Evolutionary conservation across 2,329 filamentous ascomycete genomes (phyloP).

Genomic region (Stylonectria norvegica): DNA sequence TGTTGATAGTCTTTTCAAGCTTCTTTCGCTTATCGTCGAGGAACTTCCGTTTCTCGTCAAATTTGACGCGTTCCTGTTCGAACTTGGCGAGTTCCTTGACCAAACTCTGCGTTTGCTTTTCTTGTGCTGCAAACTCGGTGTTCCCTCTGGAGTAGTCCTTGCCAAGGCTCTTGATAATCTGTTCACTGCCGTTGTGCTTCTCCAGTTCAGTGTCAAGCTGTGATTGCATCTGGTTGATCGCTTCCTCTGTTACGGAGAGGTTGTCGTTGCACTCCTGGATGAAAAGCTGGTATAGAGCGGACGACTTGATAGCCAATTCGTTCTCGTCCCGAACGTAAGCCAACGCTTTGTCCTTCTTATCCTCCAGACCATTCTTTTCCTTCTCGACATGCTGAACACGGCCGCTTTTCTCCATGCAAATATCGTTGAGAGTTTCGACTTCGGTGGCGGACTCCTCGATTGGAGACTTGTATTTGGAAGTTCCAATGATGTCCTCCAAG

Average conservation of each 20-base stretch:
- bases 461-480: constrained; percentile 94
- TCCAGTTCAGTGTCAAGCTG: constrained; percentile 83
- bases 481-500: constrained; percentile 97
- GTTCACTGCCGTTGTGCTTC: constrained; percentile 86
- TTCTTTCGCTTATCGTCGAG: constrained; percentile 89
- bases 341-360: constrained; percentile 94
- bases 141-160: constrained; percentile 78
- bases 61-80: constrained; percentile 95
- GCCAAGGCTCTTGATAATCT: constrained; percentile 84
- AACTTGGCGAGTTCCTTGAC: constrained; percentile 87
- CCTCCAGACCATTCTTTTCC: constrained; percentile 86
- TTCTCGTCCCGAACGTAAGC: constrained; percentile 91
- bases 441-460: constrained; percentile 92
- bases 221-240: constrained; percentile 84
- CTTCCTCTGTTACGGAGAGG: constrained; percentile 81
- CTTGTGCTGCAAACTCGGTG: constrained; percentile 78
- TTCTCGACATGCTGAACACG: constrained; percentile 98
- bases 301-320: constrained; percentile 84
- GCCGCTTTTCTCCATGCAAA: constrained; percentile 90
- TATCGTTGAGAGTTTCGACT: constrained; percentile 88
- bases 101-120: constrained; percentile 75
- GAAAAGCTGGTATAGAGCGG: constrained; percentile 88
- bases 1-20: constrained; percentile 80
- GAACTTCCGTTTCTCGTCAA: constrained; percentile 97
- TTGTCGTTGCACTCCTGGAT: constrained; percentile 87